Conservation (phyloP, 257 asterid species). For the Solanum gracilifrons region DNA sequence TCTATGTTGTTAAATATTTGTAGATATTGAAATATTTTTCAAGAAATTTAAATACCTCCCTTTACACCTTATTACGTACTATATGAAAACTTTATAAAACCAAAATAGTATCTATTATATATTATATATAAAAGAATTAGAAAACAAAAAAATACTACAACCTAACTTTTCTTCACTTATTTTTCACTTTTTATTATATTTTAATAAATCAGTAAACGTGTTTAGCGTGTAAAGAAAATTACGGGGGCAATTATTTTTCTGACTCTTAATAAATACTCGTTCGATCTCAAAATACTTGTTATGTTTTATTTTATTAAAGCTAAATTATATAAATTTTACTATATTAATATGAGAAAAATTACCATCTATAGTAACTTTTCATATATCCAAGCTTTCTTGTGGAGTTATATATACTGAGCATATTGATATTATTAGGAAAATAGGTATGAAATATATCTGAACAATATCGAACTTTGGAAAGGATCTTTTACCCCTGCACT, state of each 20-base stretch:
- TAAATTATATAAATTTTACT: neutral
- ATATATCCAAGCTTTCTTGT: neutral
- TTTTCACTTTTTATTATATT: neutral
- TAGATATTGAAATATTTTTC: too few relatives aligned
- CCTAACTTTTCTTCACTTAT: neutral
- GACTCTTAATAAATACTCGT: neutral
- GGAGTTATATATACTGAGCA: too few relatives aligned
- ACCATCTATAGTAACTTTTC: neutral
- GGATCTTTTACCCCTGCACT: too few relatives aligned
- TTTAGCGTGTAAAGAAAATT: neutral
- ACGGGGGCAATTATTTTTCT: neutral
- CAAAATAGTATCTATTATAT: too few relatives aligned
- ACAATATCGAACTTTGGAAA: too few relatives aligned
- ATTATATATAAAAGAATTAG: neutral
- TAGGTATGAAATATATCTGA: too few relatives aligned
- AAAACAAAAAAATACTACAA: neutral
- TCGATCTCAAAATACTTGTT: accelerated
- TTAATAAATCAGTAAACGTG: neutral
- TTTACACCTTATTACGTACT: too few relatives aligned
- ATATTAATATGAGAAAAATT: neutral
- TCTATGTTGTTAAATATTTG: too few relatives aligned
- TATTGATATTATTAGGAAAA: too few relatives aligned
- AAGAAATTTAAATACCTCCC: too few relatives aligned
- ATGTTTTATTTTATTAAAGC: neutral
- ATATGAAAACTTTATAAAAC: too few relatives aligned